Conservation (phyloP, 352 stramenopile species). For the Phytophthora hibernalis region DNA sequence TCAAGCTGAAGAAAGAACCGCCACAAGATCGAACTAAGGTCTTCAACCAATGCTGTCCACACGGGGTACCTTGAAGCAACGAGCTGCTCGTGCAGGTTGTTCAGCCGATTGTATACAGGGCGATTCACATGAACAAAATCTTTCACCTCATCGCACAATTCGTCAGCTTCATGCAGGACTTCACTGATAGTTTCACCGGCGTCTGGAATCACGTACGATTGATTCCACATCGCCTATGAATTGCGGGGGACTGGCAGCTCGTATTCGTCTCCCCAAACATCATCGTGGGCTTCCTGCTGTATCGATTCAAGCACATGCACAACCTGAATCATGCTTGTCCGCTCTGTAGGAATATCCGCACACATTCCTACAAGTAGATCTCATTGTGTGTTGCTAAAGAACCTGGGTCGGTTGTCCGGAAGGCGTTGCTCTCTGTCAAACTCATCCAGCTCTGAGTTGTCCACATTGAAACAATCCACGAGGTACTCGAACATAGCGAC, state of each 20-base stretch:
- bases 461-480: background rate
- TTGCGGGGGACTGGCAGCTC: background rate
- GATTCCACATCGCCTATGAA: background rate
- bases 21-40: slow-evolving; percentile 1
- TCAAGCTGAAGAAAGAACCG: slow-evolving; percentile 2
- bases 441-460: background rate
- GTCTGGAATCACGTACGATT: slow-evolving; percentile 1
- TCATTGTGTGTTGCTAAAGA: slow-evolving; percentile 4
- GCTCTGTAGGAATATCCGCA: background rate
- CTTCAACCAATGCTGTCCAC: background rate
- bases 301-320: slow-evolving; percentile 3
- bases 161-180: background rate
- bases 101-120: background rate
- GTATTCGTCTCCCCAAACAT: background rate
- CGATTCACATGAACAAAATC: slow-evolving; percentile 10
- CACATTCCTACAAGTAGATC: slow-evolving; percentile 10
- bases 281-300: background rate
- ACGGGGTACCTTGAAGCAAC: background rate
- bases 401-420: slow-evolving; percentile 2
- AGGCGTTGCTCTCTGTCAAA: background rate
- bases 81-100: slow-evolving; percentile 4
- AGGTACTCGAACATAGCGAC: slow-evolving; percentile 4
- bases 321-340: slow-evolving; percentile 10
- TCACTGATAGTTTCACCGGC: background rate
- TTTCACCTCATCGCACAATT: slow-evolving; percentile 5